Percentiles rank a stretch among this genome's conserved stretches.
Conservation (phyloP, 805 yeast species). For the Komagataella pseudopastoris region DNA sequence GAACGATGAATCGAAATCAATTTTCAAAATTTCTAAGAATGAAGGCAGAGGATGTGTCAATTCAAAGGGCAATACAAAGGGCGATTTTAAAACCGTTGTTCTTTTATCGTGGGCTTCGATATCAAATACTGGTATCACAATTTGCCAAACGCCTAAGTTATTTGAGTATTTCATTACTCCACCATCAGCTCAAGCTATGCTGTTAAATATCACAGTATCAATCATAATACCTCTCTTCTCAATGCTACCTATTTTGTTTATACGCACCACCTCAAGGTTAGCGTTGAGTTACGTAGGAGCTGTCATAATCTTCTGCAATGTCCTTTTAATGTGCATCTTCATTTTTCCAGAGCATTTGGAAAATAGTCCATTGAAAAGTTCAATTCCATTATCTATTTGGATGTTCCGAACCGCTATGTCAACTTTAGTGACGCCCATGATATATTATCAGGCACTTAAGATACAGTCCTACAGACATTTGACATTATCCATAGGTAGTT, state of each 20-base stretch:
- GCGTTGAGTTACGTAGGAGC: neutral
- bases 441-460: neutral
- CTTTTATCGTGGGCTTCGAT: neutral
- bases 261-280: neutral
- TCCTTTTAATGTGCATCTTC: neutral
- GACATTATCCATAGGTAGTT: neutral
- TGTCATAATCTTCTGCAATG: neutral
- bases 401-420: neutral
- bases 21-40: no score
- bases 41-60: neutral
- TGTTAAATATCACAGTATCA: neutral
- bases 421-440: neutral
- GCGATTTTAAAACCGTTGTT: neutral
- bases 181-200: neutral
- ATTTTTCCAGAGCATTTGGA: neutral
- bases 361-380: neutral
- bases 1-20: no score
- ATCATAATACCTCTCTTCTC: neutral
- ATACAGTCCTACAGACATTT: neutral
- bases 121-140: neutral
- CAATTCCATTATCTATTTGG: neutral
- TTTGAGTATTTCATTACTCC: neutral
- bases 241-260: neutral
- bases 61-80: neutral
- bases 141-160: neutral